These are phyloP conservation scores for Lactarius tabidus DNA, from an alignment of 768 basidiomycete species.

Conservation along the genomic window DNA sequence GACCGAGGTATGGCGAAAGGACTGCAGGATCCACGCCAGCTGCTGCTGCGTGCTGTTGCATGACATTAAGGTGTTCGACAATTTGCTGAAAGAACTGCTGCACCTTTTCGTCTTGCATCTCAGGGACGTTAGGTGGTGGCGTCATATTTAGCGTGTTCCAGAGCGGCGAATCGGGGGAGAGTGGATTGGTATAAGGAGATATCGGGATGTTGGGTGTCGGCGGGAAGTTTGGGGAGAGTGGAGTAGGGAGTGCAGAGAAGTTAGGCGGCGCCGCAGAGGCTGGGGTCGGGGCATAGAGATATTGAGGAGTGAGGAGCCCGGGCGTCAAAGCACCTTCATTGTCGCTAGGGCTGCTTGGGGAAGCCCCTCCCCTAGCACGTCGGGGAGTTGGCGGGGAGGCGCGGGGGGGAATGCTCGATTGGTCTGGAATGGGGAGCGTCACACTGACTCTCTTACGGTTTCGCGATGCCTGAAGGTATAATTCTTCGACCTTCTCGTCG, in stretches of 20 bases:
- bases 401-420: conserved; percentile 44
- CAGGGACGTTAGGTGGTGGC: conserved; percentile 56
- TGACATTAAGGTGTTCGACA: conserved; percentile 69
- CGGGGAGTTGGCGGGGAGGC: conserved; percentile 60
- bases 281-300: conserved; percentile 15
- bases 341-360: conserved; percentile 22
- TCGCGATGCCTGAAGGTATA: conserved; percentile 31
- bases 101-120: conserved; percentile 69
- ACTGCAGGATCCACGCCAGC: conserved; percentile 5
- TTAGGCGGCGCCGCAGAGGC: conserved; percentile 21
- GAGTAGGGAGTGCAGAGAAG: conserved; percentile 30
- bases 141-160: conserved; percentile 32
- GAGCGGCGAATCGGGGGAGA: conserved; percentile 35
- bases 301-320: conserved; percentile 22
- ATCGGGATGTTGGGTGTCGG: conserved; percentile 10
- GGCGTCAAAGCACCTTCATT: conserved; percentile 20
- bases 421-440: conserved; percentile 25
- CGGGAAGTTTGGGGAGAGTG: conserved; percentile 27
- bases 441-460: conserved; percentile 36
- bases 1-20: conserved; percentile 6
- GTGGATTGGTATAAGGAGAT: conserved; percentile 28
- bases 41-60: conserved; percentile 51
- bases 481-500: conserved; percentile 42
- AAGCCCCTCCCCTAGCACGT: conserved; percentile 37
- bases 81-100: conserved; percentile 86